A percentile compares a stretch with the other conserved stretches of the same genome.
Evolutionary conservation across 192 early-diverging fungal species (phyloP).

Genomic region (Backusella parvicylindrica): DNA sequence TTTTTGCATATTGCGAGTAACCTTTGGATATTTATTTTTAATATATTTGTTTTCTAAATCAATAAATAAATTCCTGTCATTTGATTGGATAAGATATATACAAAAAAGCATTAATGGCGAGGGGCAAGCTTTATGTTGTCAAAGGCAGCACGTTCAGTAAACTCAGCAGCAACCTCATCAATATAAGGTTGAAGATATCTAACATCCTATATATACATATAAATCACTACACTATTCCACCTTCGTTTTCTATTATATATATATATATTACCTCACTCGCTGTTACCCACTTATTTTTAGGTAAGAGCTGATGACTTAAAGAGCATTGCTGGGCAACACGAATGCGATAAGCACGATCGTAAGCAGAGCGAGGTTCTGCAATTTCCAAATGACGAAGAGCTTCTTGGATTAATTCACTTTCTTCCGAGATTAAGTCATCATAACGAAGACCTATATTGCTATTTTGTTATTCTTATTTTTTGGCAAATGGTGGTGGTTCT

Average conservation of each 20-base stretch:
- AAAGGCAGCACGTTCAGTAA: conserved; percentile 71
- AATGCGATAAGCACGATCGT: conserved; percentile 79
- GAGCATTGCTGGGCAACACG: conserved; percentile 75
- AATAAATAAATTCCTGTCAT: too few relatives aligned
- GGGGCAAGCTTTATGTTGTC: conserved; percentile 48
- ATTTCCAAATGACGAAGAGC: conserved; percentile 77
- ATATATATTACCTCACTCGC: conserved; percentile 73
- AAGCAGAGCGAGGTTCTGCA: conserved; percentile 44
- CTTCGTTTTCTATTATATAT: not conserved
- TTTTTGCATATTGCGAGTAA: too few relatives aligned
- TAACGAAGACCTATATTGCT: conserved; percentile 87
- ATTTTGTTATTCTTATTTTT: too few relatives aligned
- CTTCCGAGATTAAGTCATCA: conserved; percentile 89
- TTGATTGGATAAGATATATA: too few relatives aligned
- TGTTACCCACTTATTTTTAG: conserved; percentile 70
- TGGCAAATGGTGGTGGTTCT: too few relatives aligned
- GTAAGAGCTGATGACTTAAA: conserved; percentile 65
- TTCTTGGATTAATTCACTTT: conserved; percentile 76
- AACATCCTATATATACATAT: conserved; percentile 56
- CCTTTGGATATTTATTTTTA: too few relatives aligned
- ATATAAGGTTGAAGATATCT: conserved; percentile 82
- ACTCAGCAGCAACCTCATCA: conserved; percentile 76
- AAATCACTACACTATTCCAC: too few relatives aligned
- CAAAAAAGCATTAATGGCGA: not conserved
- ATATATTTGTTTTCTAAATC: too few relatives aligned